A percentile compares a stretch with the other conserved stretches of the same genome.
phyloP scores from a whole-genome alignment of 352 stramenopile species.

The Phytopythium litorale region DNA sequence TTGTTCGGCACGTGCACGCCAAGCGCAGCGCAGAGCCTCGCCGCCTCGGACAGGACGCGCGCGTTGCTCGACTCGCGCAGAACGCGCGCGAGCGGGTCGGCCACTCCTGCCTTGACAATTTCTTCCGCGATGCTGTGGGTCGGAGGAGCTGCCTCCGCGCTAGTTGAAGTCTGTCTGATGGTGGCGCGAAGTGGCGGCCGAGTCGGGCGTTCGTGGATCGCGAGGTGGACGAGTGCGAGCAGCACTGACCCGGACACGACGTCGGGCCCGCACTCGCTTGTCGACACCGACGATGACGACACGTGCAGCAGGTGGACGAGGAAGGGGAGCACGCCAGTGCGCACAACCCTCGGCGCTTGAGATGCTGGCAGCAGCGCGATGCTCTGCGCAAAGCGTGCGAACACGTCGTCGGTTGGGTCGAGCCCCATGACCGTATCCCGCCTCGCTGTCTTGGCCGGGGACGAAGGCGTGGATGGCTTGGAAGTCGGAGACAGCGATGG shows the following conservation, averaged over 20 bases:
- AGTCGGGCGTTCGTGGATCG: constrained; percentile 43
- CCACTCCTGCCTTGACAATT: constrained; percentile 51
- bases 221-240: constrained; percentile 60
- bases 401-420: constrained; percentile 47
- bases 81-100: constrained; percentile 45
- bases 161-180: background rate
- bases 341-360: constrained; percentile 35
- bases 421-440: background rate
- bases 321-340: constrained; percentile 59
- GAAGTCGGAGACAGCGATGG: constrained; percentile 2
- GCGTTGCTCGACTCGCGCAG: constrained; percentile 43
- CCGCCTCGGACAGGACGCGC: constrained; percentile 50
- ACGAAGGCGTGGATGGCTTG: constrained; percentile 4
- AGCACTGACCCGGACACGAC: constrained; percentile 62
- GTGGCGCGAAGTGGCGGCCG: background rate
- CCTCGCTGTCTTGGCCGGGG: background rate
- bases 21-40: constrained; percentile 53
- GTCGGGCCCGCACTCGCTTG: constrained; percentile 43
- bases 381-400: constrained; percentile 69
- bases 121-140: constrained; percentile 45
- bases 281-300: background rate
- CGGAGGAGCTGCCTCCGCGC: background rate
- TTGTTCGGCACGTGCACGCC: constrained; percentile 56
- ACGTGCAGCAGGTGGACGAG: constrained; percentile 39
- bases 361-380: constrained; percentile 58